Conservation (phyloP, 148 eudicot species). For the Dianthus caryophyllus region DNA sequence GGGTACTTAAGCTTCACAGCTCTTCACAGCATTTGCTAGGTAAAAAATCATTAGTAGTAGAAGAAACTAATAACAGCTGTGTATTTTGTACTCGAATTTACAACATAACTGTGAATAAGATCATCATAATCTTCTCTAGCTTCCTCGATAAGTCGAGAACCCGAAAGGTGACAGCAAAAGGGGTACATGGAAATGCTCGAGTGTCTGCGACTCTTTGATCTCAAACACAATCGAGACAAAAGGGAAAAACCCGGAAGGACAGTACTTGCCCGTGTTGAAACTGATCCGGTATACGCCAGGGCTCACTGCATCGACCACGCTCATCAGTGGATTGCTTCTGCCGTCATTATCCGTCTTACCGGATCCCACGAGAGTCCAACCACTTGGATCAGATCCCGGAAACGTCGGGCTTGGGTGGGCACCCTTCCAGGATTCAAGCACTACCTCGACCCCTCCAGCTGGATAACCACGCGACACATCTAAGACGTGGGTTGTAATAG, state of each 20-base stretch:
- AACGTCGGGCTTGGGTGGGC: constrained; percentile 43
- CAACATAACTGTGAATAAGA: not conserved
- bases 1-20: not conserved
- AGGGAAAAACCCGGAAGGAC: constrained; percentile 74
- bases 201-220: constrained; percentile 71
- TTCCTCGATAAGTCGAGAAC: constrained; percentile 84
- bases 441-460: constrained; percentile 64
- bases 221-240: constrained; percentile 75
- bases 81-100: not conserved
- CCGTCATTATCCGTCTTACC: constrained; percentile 80
- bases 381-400: constrained; percentile 35
- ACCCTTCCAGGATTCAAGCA: constrained; percentile 57
- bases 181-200: constrained; percentile 95
- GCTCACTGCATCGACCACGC: constrained; percentile 50
- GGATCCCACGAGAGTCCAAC: constrained; percentile 57
- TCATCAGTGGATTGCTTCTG: constrained; percentile 74
- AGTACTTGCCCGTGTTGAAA: constrained; percentile 72
- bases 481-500: constrained; percentile 85
- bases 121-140: constrained; percentile 40
- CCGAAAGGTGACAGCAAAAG: constrained; percentile 84
- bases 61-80: not conserved
- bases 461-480: constrained; percentile 73
- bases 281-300: constrained; percentile 77
- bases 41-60: not conserved
- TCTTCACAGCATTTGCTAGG: not conserved